Conservation (phyloP, 495 filamentous ascomycete species). For the Neurospora intermedia region DNA sequence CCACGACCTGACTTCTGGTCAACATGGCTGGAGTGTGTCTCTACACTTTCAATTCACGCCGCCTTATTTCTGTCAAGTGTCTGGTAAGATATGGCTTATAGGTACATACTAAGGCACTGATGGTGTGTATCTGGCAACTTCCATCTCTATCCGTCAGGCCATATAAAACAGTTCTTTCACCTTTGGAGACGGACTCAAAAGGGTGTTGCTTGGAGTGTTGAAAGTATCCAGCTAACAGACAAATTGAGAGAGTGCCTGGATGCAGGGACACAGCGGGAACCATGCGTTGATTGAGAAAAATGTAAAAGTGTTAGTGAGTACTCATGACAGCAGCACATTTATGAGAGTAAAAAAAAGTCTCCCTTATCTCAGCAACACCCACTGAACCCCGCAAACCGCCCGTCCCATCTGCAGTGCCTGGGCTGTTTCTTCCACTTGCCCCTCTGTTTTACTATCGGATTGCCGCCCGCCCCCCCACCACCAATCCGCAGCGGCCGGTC, state of each 20-base stretch:
- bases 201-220: background rate
- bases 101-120: too few relatives aligned
- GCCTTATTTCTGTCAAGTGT: background rate
- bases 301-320: background rate
- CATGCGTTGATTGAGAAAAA: background rate
- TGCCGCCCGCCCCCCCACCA: background rate
- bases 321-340: background rate
- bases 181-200: background rate
- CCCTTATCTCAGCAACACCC: background rate
- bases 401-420: background rate
- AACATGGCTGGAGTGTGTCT: background rate
- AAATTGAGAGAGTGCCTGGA: background rate
- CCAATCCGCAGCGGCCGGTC: background rate
- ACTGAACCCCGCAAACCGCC: conserved; percentile 15
- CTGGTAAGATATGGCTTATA: too few relatives aligned
- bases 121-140: too few relatives aligned
- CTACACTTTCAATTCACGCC: background rate
- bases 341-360: background rate
- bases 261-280: background rate
- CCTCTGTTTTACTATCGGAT: background rate
- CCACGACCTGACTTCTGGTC: background rate
- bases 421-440: background rate
- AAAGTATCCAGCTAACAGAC: background rate
- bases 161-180: too few relatives aligned
- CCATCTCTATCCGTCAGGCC: too few relatives aligned